phyloP scores from a whole-genome alignment of 2,329 filamentous ascomycete genomes.

The Diplodia scrobiculata region DNA sequence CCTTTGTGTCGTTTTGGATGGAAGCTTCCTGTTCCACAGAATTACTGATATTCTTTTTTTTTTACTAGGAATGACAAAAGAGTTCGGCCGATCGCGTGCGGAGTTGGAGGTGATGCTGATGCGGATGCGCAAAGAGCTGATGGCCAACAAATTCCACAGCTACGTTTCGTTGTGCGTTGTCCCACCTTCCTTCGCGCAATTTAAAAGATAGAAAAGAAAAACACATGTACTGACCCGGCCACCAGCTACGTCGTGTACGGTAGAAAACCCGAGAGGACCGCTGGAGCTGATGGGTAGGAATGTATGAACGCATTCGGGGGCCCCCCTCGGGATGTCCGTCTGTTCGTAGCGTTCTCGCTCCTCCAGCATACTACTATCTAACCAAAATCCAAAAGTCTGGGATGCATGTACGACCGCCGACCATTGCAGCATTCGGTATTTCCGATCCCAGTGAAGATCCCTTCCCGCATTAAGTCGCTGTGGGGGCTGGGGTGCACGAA shows the following conservation, averaged over 20 bases:
- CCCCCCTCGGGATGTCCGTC: neutral
- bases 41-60: neutral
- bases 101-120: slow-evolving; percentile 26
- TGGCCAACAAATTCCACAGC: slow-evolving; percentile 26
- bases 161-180: slow-evolving; percentile 16
- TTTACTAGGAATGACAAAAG: slow-evolving; percentile 6
- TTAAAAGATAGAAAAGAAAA: too few relatives aligned
- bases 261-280: neutral
- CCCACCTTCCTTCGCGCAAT: neutral
- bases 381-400: neutral
- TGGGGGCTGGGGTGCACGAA: too few relatives aligned
- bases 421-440: too few relatives aligned
- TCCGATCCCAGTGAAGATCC: neutral
- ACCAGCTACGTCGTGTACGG: slow-evolving; percentile 4
- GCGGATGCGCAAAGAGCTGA: slow-evolving; percentile 23
- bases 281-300: neutral
- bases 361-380: neutral
- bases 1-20: neutral
- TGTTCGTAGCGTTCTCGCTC: neutral
- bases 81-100: slow-evolving; percentile 17
- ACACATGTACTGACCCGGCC: neutral
- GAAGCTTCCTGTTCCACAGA: neutral
- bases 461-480: neutral
- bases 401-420: neutral
- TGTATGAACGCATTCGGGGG: too few relatives aligned